Conservation (phyloP, 129 eudicot species). For the Smallanthus sonchifolius region DNA sequence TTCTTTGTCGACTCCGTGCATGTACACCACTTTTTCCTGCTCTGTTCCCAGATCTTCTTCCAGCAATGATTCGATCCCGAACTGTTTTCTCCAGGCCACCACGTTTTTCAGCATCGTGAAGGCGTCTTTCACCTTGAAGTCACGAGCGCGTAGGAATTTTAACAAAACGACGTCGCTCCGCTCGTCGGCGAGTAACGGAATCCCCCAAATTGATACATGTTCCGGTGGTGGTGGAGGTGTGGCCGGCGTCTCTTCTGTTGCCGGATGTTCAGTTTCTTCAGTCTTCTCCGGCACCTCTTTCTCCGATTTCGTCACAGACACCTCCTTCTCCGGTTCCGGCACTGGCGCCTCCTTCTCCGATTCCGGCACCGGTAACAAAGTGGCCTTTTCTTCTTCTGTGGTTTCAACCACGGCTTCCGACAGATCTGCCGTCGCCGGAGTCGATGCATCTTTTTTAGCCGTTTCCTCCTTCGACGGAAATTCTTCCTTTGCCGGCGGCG, state of each 20-base stretch:
- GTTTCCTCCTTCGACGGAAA: constrained; percentile 1
- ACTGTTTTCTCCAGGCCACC: constrained; percentile 64
- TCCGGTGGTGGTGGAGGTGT: constrained; percentile 43
- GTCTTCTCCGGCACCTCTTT: not conserved
- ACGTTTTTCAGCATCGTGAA: constrained; percentile 67
- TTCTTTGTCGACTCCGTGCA: constrained; percentile 74
- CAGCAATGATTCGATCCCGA: constrained; percentile 56
- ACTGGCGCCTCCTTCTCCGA: constrained; percentile 22
- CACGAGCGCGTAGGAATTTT: constrained; percentile 80
- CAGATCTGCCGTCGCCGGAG: not conserved
- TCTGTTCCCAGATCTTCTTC: constrained; percentile 55
- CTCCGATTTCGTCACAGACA: no score
- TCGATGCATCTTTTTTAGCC: not conserved
- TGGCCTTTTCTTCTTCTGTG: constrained; percentile 24
- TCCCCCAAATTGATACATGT: constrained; percentile 75
- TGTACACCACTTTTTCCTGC: constrained; percentile 63
- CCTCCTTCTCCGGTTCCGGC: not conserved
- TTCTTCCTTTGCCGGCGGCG: constrained; percentile 1
- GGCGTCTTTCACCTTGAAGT: constrained; percentile 79
- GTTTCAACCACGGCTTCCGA: constrained; percentile 16
- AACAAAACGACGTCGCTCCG: constrained; percentile 62
- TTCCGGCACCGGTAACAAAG: not conserved
- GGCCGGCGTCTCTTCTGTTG: constrained; percentile 21
- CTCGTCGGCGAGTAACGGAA: constrained; percentile 65
- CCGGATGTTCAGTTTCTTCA: constrained; percentile 19